Evolutionary conservation across 345 rosid genomes (phyloP), one percentile per base, ranked within the genome.

Genomic region (Noccaea bulbosa): DNA sequence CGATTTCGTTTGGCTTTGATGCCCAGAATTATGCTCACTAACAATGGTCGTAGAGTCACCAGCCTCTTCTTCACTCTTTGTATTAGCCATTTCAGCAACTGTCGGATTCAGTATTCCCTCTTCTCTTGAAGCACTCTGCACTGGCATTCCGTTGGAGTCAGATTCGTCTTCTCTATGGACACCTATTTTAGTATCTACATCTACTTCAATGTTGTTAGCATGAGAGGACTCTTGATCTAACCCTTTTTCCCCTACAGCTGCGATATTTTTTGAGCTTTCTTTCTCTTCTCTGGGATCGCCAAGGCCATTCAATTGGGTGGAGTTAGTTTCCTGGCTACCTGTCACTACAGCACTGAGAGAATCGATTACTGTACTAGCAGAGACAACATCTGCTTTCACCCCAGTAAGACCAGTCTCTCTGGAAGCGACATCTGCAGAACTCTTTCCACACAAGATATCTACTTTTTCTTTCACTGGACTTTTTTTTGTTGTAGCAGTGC

Each of bases 141-240:
- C 16, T 49, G 70, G 8, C 69, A 76, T 41, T 56, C 69, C 82
- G 66, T 78, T 78, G 49, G 74, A 41, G 72, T 79, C 86, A 67
- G 60, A 67, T 67, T 64, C 79, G 75, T 68, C 77, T 75, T 81
- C 35, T 69, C 71, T 27, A 73, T 69, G 74, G 66, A 76, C 75
- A 75, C 78, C 83, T 66, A 81, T 82, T 78, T 81, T 80, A 65
- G 47, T 84, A 76, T 82, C 88, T 69, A 82, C 57, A 72, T 72
- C 70, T 76, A 80, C 62, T 63, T 75, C 82, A 3, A 34, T 27
- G 8, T 83, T 82, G 51, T 51, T 60, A 50, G 84, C 82, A 73
- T 84, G 83, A 77, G 88, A 87, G 59, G 89, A 87, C 59, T 86
- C 92, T 46, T 67, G 74, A 67, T 87, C 87, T 70, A 87, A 81